A percentile compares a stretch with the other conserved stretches of the same genome.
Evolutionary conservation across 2,329 filamentous ascomycete species (phyloP).

Genomic region (Aspergillus tubingensis): DNA sequence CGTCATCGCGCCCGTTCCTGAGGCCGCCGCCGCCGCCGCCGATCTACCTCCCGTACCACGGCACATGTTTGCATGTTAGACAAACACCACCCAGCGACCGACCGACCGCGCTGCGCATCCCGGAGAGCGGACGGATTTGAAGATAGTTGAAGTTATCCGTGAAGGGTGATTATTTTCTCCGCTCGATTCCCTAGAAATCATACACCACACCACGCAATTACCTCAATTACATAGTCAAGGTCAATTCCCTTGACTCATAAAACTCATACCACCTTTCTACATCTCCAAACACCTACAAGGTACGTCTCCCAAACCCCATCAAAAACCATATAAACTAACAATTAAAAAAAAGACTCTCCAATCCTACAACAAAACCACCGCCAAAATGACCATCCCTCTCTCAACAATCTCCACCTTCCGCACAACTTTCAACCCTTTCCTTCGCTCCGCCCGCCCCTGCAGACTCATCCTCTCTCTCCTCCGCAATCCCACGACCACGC

Average conservation of each 20-base stretch:
- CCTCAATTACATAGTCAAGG: not conserved
- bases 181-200: not conserved
- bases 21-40: slow-evolving; percentile 15
- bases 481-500: slow-evolving; percentile 76
- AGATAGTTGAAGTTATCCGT: not conserved
- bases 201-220: not conserved
- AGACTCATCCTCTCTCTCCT: slow-evolving; percentile 85
- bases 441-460: slow-evolving; percentile 73
- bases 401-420: slow-evolving; percentile 68
- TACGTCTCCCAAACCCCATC: not conserved
- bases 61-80: slow-evolving; percentile 31
- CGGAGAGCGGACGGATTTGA: not conserved
- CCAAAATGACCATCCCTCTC: slow-evolving; percentile 41
- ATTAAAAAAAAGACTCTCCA: not conserved
- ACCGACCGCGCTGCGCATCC: slow-evolving; percentile 5
- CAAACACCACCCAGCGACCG: slow-evolving; percentile 26
- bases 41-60: not conserved
- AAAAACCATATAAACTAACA: not conserved
- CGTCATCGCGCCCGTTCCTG: slow-evolving; percentile 31
- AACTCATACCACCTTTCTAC: not conserved
- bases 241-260: not conserved
- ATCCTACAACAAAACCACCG: slow-evolving; percentile 7
- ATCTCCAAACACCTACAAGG: not conserved
- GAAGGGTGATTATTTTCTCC: slow-evolving; percentile 14
- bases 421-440: slow-evolving; percentile 92